Base-by-base conservation (phyloP, 2,329 filamentous ascomycete genomes). In the Fusarium austroafricanum region DNA sequence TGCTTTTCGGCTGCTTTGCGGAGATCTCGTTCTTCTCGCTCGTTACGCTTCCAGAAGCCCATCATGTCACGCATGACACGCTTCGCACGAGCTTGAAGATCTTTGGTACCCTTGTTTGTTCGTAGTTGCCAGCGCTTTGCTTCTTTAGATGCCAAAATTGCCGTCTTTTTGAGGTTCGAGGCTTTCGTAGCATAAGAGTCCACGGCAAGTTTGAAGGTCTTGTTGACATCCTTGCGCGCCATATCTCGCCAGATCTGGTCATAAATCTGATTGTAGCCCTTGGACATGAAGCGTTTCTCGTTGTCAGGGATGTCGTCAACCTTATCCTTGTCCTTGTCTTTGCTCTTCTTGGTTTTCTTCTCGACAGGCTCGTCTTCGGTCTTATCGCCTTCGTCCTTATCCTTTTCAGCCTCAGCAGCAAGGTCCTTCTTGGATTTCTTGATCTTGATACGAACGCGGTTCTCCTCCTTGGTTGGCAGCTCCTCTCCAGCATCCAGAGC, bases 51-150 rank as follows among this genome's bases (percentile, higher is more conserved):
- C 96, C 96, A 99, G 86, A 98, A 99, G 59, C 92, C 90, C 87
- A 97, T 96, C 96, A 99, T 99, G 81, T 99, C 96, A 77, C 96
- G 90, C 96, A 99, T 99, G 61, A 95, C 95, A 71, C 96, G 92
- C 85, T 99, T 99, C 60, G 96, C 96, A 46, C 96, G 90, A 40
- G 96, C 96, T 78, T 98, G 96, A 6, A 97, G 92, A 79, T 99
- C 96, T 79, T 99, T 99, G 78, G 92, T 96, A 76, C 94, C 96
- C 86, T 99, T 98, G 84, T 99, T 99, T 54, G 96, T 99, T 40
- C 94, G 92, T 63, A 96, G 88, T 79, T 99, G 96, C 96, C 96
- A 99, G 75, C 96, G 87, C 76, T 96, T 94, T 54, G 96, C 95
- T 81, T 99, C 96, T 78, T 99, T 99, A 64, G 95, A 96, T 10